Conservation (phyloP, 345 rosid genomes). For the Camelina hispida region DNA sequence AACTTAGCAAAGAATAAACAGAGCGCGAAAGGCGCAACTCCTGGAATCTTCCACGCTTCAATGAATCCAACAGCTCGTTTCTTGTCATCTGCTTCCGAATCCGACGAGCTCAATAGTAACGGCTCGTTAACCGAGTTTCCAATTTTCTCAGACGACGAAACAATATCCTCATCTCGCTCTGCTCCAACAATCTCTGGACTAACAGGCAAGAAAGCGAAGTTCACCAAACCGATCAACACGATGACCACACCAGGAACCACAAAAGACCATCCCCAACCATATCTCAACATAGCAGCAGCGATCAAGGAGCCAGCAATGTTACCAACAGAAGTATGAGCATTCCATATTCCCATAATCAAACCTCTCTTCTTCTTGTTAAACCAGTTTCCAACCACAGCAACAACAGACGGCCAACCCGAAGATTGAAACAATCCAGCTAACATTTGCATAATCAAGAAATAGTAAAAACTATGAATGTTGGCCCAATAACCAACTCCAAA, state of each 20-base stretch:
- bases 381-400: slow-evolving; percentile 94
- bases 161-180: slow-evolving; percentile 55
- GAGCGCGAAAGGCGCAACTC: slow-evolving; percentile 82
- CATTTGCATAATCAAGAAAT: slow-evolving; percentile 65
- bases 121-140: slow-evolving; percentile 58
- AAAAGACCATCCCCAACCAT: slow-evolving; percentile 96
- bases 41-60: slow-evolving; percentile 85
- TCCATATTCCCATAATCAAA: slow-evolving; percentile 89
- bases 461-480: slow-evolving; percentile 64
- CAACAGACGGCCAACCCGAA: slow-evolving; percentile 92
- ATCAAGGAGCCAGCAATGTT: slow-evolving; percentile 81
- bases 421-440: slow-evolving; percentile 84
- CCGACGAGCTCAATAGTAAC: slow-evolving; percentile 49
- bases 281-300: slow-evolving; percentile 68
- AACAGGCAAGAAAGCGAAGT: slow-evolving; percentile 76
- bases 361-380: slow-evolving; percentile 85
- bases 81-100: slow-evolving; percentile 44
- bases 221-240: slow-evolving; percentile 59
- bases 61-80: slow-evolving; percentile 78
- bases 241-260: slow-evolving; percentile 75
- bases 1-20: slow-evolving; percentile 88
- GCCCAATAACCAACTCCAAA: slow-evolving; percentile 83
- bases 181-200: slow-evolving; percentile 76
- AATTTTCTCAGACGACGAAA: slow-evolving; percentile 43
- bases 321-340: slow-evolving; percentile 88